phyloP scores from a whole-genome alignment of 2,329 filamentous ascomycete genomes.

The Lachnellula hyalina region DNA sequence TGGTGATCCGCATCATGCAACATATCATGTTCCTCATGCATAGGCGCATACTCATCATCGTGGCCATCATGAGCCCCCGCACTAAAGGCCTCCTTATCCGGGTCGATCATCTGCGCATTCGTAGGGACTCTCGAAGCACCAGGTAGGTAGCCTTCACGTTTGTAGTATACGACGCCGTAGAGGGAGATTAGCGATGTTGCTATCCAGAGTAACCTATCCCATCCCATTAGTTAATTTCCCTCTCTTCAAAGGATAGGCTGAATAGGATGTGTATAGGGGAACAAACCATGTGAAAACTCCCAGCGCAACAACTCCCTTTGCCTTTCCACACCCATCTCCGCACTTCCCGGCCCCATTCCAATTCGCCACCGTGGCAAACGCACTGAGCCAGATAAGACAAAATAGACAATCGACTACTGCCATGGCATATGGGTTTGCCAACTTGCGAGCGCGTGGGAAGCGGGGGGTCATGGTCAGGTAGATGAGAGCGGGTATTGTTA shows the following conservation, averaged over 20 bases:
- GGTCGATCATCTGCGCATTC: constrained; percentile 50
- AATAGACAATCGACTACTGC: constrained; percentile 52
- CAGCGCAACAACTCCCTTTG: constrained; percentile 58
- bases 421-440: constrained; percentile 59
- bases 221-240: constrained; percentile 3
- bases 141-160: constrained; percentile 55
- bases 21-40: neutral
- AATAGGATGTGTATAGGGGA: neutral
- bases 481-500: constrained; percentile 58
- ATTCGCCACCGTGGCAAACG: constrained; percentile 59
- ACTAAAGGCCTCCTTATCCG: constrained; percentile 64
- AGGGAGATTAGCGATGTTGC: constrained; percentile 50
- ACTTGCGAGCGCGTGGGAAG: constrained; percentile 54
- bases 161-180: constrained; percentile 57
- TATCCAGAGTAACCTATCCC: constrained; percentile 49
- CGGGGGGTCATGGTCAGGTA: constrained; percentile 61
- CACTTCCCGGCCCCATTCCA: constrained; percentile 55
- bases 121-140: constrained; percentile 35
- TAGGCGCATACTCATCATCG: constrained; percentile 24
- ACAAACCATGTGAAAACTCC: constrained; percentile 59
- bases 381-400: constrained; percentile 59
- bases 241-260: constrained; percentile 1
- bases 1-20: neutral
- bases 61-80: constrained; percentile 52
- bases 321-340: constrained; percentile 51